Base-by-base conservation (phyloP, 129 eudicot species). In the Escallonia herrerae region DNA sequence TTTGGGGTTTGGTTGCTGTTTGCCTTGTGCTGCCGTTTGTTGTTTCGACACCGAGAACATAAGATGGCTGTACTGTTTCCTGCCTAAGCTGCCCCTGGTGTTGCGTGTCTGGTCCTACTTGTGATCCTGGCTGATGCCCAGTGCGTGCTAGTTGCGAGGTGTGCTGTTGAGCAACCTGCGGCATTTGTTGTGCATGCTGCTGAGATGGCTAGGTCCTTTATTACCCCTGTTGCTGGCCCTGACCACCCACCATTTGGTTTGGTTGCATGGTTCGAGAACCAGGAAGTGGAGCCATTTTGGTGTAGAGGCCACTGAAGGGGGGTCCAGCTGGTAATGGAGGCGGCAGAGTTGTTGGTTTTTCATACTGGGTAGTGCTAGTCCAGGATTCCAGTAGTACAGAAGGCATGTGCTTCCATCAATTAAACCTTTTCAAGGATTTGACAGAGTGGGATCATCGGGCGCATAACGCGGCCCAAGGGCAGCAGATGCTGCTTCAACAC, bases 361-460 rank as follows among this genome's bases (percentile, higher is more conserved):
- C 99, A 56, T 93, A 89, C 70, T 93, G 99, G 15, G 99, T 93
- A 66, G 84, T 63, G 60, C 86, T 89, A 44, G 96, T 66, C 89
- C 99, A 4, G 95, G 99, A 73, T 93, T 93, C 99, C 99, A 93
- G 54, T 83, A 93, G 68, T 93, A 93, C 47, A 75, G 40, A 58
- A 80, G 72, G 67, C 98, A 96, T 2, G 89, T 70, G 67, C 89
- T 89, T 69, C 99, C 96, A 62, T 93, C 96, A 77, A 93, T 79
- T 62, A 93, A 82, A 42, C 96, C 96, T 71, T 89, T 93, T 95
- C 99, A 93, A 0, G 99, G 99, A 76, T 86, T 84, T 12, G 96
- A 96, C 66, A 93, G 76, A 63, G 83, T 81, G 5, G 95, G 95
- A 71, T 93, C 99, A 76, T 91, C 91, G 33, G 99, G 95, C 2